phyloP scores from a whole-genome alignment of 176 grass and related monocot genomes.

The Microstegium vimineum region DNA sequence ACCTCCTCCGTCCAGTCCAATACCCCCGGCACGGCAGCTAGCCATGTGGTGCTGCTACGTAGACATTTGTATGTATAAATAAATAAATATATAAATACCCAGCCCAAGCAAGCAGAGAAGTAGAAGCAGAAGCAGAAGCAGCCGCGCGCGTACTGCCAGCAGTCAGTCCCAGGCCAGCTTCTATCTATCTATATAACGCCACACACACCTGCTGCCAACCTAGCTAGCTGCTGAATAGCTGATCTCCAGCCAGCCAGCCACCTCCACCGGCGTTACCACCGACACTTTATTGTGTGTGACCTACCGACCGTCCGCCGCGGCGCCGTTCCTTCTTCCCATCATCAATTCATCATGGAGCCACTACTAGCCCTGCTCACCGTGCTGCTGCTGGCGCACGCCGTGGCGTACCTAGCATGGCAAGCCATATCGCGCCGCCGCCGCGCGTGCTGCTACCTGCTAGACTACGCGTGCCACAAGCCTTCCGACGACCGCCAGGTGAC shows the following conservation, averaged over 20 bases:
- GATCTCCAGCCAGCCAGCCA: no score
- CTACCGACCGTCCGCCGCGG: not conserved
- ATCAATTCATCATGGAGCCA: no score
- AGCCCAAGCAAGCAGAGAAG: no score
- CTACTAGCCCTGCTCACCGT: constrained; percentile 23
- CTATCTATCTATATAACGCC: not conserved
- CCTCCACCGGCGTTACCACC: no score
- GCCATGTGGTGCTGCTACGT: not conserved
- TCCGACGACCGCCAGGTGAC: constrained; percentile 58
- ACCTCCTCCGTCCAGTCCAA: not conserved
- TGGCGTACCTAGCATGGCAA: constrained; percentile 31
- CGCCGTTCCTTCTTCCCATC: no score
- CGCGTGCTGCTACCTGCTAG: constrained; percentile 61
- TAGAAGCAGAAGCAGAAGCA: no score
- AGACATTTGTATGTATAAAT: no score
- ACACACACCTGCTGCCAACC: not conserved
- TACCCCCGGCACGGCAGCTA: no score
- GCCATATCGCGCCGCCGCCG: constrained; percentile 7
- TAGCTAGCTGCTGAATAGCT: not conserved
- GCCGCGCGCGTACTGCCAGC: no score
- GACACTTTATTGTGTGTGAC: not conserved
- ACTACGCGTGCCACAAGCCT: constrained; percentile 80
- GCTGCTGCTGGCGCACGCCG: constrained; percentile 38
- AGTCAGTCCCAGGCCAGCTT: not conserved
- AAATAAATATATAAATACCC: no score